phyloP scores from a whole-genome alignment of 1,139 yeast genomes.

The Yamadazyma pseudoaaseri region DNA sequence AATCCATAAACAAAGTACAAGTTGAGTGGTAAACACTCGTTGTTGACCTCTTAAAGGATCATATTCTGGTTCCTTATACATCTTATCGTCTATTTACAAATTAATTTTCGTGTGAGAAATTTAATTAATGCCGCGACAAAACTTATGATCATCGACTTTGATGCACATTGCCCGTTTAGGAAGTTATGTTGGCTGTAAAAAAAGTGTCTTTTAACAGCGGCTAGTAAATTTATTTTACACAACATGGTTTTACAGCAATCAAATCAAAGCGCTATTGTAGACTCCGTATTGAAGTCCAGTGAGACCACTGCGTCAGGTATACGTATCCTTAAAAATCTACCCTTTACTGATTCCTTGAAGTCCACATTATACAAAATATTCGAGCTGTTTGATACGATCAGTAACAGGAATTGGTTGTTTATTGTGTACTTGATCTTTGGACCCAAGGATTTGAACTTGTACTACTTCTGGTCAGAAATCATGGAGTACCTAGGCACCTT shows the following conservation, averaged over 20 bases:
- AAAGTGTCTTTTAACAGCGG: too few relatives aligned
- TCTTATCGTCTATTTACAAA: slow-evolving; percentile 4
- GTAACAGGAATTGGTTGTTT: slow-evolving; percentile 10
- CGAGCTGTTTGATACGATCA: slow-evolving; percentile 2
- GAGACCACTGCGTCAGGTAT: too few relatives aligned
- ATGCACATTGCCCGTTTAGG: slow-evolving; percentile 4
- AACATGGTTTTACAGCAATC: too few relatives aligned
- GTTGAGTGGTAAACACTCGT: slow-evolving; percentile 45
- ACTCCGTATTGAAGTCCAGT: too few relatives aligned
- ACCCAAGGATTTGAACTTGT: slow-evolving; percentile 3
- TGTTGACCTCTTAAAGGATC: slow-evolving; percentile 40
- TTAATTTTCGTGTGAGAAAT: background rate
- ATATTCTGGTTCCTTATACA: slow-evolving; percentile 16
- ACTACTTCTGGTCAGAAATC: slow-evolving; percentile 10
- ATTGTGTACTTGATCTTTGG: slow-evolving; percentile 8
- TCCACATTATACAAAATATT: slow-evolving; percentile 1
- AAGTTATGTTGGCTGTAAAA: slow-evolving; percentile 6
- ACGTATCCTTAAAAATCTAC: too few relatives aligned
- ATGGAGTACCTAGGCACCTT: slow-evolving; percentile 2
- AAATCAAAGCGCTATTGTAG: too few relatives aligned
- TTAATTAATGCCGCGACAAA: background rate
- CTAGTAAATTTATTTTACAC: too few relatives aligned
- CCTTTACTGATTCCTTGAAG: background rate
- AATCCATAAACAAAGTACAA: slow-evolving; percentile 34
- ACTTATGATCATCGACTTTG: slow-evolving; percentile 1